A percentile compares a stretch with the other conserved stretches of the same genome.
phyloP scores from a whole-genome alignment of 2,329 filamentous ascomycete genomes.

The Nemania sp. region DNA sequence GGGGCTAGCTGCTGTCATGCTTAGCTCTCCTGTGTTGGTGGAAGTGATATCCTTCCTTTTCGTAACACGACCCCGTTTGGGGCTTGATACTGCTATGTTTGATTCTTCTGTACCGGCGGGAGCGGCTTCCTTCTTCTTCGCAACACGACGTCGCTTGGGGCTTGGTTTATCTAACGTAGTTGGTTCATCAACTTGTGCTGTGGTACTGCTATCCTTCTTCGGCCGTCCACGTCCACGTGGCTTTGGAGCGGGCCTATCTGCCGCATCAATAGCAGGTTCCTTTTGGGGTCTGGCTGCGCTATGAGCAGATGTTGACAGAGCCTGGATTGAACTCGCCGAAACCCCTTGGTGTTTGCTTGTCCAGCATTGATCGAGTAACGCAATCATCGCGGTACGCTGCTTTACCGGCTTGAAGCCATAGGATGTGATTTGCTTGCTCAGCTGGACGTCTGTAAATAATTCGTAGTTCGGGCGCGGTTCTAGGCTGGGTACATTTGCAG shows the following conservation, averaged over 20 bases:
- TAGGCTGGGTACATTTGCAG: not conserved
- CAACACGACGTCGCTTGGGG: slow-evolving; percentile 15
- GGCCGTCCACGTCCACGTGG: slow-evolving; percentile 23
- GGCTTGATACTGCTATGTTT: slow-evolving; percentile 3
- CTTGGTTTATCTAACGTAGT: not conserved
- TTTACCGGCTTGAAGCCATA: slow-evolving; percentile 77
- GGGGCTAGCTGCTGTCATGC: slow-evolving; percentile 6
- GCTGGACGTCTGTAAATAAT: slow-evolving; percentile 63
- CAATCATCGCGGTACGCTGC: slow-evolving; percentile 69
- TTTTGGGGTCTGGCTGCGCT: slow-evolving; percentile 22
- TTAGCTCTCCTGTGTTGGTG: not conserved
- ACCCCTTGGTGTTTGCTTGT: slow-evolving; percentile 54
- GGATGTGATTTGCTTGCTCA: slow-evolving; percentile 63
- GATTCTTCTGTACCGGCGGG: not conserved
- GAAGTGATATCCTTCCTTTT: slow-evolving; percentile 13
- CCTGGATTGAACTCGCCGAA: slow-evolving; percentile 13
- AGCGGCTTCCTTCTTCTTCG: slow-evolving; percentile 14
- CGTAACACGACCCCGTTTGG: slow-evolving; percentile 18
- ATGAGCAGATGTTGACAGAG: slow-evolving; percentile 33
- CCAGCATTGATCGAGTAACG: slow-evolving; percentile 73
- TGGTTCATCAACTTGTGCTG: not conserved
- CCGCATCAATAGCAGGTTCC: slow-evolving; percentile 2
- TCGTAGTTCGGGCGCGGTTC: slow-evolving; percentile 60
- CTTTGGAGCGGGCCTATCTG: slow-evolving; percentile 15
- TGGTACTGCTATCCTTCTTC: slow-evolving; percentile 13